Conservation (phyloP, 1,284 basidiomycete species). For the Vanrija humicola region DNA sequence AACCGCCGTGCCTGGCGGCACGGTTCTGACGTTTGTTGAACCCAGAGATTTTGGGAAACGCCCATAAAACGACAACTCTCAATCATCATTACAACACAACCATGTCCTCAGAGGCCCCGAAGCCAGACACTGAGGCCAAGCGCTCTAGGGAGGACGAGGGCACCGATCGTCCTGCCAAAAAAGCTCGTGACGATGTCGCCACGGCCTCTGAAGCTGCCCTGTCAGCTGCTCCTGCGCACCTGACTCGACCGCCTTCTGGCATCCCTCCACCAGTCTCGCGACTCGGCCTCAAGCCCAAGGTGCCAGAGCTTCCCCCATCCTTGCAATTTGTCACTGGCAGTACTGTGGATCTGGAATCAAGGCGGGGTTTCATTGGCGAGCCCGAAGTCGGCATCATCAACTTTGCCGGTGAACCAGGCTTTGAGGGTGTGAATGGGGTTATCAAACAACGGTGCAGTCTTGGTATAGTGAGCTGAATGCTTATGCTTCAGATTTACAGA, state of each 20-base stretch:
- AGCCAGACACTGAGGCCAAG: background rate
- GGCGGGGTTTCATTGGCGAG: slow-evolving; percentile 58
- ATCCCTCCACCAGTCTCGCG: slow-evolving; percentile 30
- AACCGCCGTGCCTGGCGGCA: no score
- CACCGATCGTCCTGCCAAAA: background rate
- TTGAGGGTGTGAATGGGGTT: slow-evolving; percentile 71
- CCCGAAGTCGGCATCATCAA: slow-evolving; percentile 85
- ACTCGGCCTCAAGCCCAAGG: slow-evolving; percentile 34
- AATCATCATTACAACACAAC: no score
- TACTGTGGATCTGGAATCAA: slow-evolving; percentile 25
- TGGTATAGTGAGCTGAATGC: background rate
- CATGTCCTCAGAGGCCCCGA: background rate
- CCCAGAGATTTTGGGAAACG: no score
- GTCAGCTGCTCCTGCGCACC: background rate
- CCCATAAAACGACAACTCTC: no score
- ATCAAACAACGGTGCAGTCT: slow-evolving; percentile 81
- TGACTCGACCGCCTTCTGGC: slow-evolving; percentile 3
- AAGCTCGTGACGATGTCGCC: background rate
- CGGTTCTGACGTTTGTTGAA: no score
- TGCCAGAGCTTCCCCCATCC: slow-evolving; percentile 36
- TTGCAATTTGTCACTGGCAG: slow-evolving; percentile 33
- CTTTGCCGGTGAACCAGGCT: slow-evolving; percentile 69
- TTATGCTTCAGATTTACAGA: slow-evolving; percentile 72
- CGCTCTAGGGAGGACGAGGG: background rate
- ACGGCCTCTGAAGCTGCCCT: background rate